Base-by-base conservation (phyloP, 2,329 filamentous ascomycete species). In the Exutisphaerella laricina region DNA sequence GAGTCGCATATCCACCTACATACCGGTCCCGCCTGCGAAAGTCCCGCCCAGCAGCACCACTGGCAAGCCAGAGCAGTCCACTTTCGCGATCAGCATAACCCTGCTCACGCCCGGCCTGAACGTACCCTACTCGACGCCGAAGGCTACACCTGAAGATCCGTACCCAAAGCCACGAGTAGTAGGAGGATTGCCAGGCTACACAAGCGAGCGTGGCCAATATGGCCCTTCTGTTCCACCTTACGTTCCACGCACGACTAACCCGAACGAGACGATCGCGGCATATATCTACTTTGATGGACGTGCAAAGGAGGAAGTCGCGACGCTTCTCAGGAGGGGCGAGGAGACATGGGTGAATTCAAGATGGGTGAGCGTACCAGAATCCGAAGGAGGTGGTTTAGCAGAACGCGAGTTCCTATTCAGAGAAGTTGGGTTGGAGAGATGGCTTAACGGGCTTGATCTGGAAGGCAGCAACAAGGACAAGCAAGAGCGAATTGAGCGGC, bases 201-300 rank as follows among this genome's bases (percentile, higher is more conserved):
- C 66, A 20, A 60, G 60, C 33, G 72, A 76, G 50, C 68, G 75
- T 53, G 75, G 74, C 41, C 74, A 72, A 53, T 73, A 73, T 55
- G 63, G 64, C 41, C 66, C 78, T 29, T 73, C 79, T 26, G 75
- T 96, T 49, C 80, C 78, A 41, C 88, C 90, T 1, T 98, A 98
- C 68, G 84, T 90, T 51, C 87, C 92, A 40, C 80, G 96, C 70
- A 97, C 92, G 14, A 83, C 85, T 48, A 94, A 87, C 22, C 84
- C 88, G 43, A 95, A 96, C 66, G 92, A 98, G 70, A 98, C 92
- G 10, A 90, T 98, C 57, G 92, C 92, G 22, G 92, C 90, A 26
- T 98, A 98, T 66, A 97, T 98, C 57, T 98, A 98, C 70, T 98
- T 98, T 61, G 92, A 98, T 66, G 92, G 92, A 13, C 77, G 92